Conservation (phyloP, 2,329 filamentous ascomycete genomes). For the Fusarium virguliforme region DNA sequence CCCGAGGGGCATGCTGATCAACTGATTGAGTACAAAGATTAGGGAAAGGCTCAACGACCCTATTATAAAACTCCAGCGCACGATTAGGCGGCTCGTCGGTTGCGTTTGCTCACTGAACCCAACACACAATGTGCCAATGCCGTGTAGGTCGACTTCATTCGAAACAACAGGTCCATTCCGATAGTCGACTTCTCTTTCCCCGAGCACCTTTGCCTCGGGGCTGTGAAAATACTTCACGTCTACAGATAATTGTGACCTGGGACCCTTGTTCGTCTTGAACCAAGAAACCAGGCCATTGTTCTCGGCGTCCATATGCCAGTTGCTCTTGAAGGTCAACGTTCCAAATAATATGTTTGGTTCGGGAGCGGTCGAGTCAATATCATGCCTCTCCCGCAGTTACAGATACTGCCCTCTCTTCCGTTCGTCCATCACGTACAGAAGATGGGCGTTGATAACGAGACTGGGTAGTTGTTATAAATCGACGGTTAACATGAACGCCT, state of each 20-base stretch:
- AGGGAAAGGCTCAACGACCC: slow-evolving; percentile 11
- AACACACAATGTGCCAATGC: slow-evolving; percentile 5
- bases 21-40: not conserved
- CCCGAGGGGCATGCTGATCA: no score
- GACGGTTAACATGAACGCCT: no score
- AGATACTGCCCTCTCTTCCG: no score
- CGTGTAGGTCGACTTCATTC: slow-evolving; percentile 9
- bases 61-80: slow-evolving; percentile 15
- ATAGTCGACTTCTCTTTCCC: slow-evolving; percentile 8
- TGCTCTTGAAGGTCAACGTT: not conserved
- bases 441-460: no score
- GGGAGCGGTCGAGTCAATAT: no score
- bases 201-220: not conserved
- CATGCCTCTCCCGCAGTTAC: no score
- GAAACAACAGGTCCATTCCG: slow-evolving; percentile 9
- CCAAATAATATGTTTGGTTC: no score
- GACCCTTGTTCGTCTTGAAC: not conserved
- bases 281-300: not conserved
- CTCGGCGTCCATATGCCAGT: not conserved
- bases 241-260: not conserved
- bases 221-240: slow-evolving; percentile 11
- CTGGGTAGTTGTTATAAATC: no score
- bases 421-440: no score
- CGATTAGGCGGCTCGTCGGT: slow-evolving; percentile 5
- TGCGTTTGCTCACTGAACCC: not conserved